These are phyloP conservation scores for Dunaliella primolecta DNA, from an alignment of 139 green algal genomes.

Conservation along the genomic window DNA sequence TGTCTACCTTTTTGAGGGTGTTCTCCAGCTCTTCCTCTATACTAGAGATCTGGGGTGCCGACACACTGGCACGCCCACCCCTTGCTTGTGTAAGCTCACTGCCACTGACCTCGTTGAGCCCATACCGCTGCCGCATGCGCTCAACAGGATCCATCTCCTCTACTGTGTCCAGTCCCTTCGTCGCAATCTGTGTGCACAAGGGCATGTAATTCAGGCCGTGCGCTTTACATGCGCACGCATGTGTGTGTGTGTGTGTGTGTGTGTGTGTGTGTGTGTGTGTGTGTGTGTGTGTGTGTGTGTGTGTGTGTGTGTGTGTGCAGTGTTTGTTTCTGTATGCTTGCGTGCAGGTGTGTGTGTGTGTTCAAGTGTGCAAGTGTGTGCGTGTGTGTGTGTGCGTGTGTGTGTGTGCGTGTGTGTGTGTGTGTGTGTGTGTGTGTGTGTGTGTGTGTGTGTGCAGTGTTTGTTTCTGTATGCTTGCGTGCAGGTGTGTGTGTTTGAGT, in stretches of 20 bases:
- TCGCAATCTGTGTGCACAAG: conserved; percentile 20
- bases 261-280: background rate
- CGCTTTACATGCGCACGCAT: background rate
- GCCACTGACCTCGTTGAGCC: conserved; percentile 2
- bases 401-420: background rate
- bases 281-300: background rate
- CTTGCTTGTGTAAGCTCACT: background rate
- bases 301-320: background rate
- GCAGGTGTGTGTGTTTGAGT: too few species aligned
- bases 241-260: background rate
- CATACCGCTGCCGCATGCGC: conserved; percentile 35
- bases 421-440: background rate
- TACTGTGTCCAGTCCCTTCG: conserved; percentile 29
- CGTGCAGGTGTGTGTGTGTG: background rate
- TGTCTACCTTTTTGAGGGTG: conserved; percentile 26
- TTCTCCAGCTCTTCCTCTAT: conserved; percentile 35
- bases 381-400: background rate
- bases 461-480: background rate
- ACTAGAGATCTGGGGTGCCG: background rate
- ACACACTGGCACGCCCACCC: background rate
- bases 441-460: background rate
- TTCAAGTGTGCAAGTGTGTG: background rate
- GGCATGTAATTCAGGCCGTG: background rate
- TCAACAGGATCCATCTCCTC: conserved; percentile 48
- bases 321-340: background rate